Percentiles rank a stretch among this genome's conserved stretches.
Evolutionary conservation across 345 rosid genomes (phyloP).

Genomic region (Erodium maritimum): DNA sequence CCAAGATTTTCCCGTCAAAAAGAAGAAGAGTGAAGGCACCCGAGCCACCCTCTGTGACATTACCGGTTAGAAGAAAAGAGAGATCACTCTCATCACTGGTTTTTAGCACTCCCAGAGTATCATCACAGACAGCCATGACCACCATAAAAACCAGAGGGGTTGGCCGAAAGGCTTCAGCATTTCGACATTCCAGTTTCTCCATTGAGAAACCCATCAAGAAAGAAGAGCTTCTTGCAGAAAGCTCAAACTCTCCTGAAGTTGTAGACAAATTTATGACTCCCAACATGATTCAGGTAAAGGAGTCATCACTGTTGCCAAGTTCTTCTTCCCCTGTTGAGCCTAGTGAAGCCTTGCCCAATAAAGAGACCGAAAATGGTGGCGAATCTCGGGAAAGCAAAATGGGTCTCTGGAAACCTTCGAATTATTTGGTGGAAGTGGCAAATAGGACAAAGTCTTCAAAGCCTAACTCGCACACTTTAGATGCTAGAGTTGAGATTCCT

Average conservation of each 20-base stretch:
- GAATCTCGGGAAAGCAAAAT: constrained; percentile 53
- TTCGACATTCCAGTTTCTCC: constrained; percentile 33
- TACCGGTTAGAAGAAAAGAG: constrained; percentile 85
- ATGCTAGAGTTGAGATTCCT: constrained; percentile 27
- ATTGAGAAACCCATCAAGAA: constrained; percentile 35
- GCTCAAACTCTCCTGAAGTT: constrained; percentile 67
- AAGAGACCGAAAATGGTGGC: constrained; percentile 28
- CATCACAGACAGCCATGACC: constrained; percentile 49
- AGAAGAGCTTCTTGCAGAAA: constrained; percentile 42
- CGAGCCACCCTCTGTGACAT: constrained; percentile 40
- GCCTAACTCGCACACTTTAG: constrained; percentile 45
- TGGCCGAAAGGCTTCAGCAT: constrained; percentile 40
- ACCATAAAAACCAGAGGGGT: constrained; percentile 61
- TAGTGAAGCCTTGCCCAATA: constrained; percentile 19
- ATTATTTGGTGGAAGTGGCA: constrained; percentile 90
- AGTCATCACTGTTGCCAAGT: background rate
- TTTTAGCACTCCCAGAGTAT: constrained; percentile 65
- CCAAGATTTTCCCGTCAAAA: constrained; percentile 72
- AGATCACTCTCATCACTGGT: constrained; percentile 90
- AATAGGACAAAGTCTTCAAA: constrained; percentile 69
- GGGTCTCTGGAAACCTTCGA: constrained; percentile 87
- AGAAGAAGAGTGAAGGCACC: constrained; percentile 59
- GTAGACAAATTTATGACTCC: constrained; percentile 29
- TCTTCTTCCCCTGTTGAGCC: constrained; percentile 43
- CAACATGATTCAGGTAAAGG: constrained; percentile 59